These are phyloP conservation scores for Sphagnum contortum DNA, from an alignment of 225 moss, liverwort and hornwort genomes.

Conservation along the genomic window DNA sequence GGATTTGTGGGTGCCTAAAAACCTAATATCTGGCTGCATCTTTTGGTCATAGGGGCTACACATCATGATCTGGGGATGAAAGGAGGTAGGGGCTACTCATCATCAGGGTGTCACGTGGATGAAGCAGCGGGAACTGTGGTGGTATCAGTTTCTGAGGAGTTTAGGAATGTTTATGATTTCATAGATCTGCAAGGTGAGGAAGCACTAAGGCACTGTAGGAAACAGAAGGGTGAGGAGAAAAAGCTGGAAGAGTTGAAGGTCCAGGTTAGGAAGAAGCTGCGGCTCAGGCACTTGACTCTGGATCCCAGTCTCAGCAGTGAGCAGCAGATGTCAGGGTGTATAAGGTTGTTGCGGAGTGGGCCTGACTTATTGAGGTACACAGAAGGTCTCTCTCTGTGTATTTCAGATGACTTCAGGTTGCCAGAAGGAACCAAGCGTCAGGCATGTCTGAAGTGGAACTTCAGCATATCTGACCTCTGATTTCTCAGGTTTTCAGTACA, in stretches of 20 bases:
- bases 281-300: slow-evolving; percentile 60
- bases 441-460: slow-evolving; percentile 78
- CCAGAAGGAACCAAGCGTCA: slow-evolving; percentile 41
- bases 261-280: slow-evolving; percentile 54
- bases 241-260: slow-evolving; percentile 48
- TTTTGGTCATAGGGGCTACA: slow-evolving; percentile 12
- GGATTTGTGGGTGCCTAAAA: too few relatives aligned
- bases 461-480: slow-evolving; percentile 55
- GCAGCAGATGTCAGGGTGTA: slow-evolving; percentile 66
- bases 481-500: not conserved
- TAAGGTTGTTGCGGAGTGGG: slow-evolving; percentile 53
- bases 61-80: slow-evolving; percentile 15
- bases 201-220: slow-evolving; percentile 35
- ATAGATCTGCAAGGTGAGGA: slow-evolving; percentile 46
- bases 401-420: slow-evolving; percentile 70
- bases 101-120: slow-evolving; percentile 41
- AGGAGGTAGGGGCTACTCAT: slow-evolving; percentile 16
- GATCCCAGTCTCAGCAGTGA: slow-evolving; percentile 56
- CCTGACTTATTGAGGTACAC: slow-evolving; percentile 56
- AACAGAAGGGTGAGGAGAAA: slow-evolving; percentile 28
- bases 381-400: slow-evolving; percentile 63
- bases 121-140: slow-evolving; percentile 41
- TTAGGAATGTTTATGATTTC: slow-evolving; percentile 33
- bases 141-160: slow-evolving; percentile 46
- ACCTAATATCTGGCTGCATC: not conserved